Percentiles rank a stretch among this genome's conserved stretches.
Conservation (phyloP, 1,284 basidiomycete species). For the Ceratobasidium sp. region DNA sequence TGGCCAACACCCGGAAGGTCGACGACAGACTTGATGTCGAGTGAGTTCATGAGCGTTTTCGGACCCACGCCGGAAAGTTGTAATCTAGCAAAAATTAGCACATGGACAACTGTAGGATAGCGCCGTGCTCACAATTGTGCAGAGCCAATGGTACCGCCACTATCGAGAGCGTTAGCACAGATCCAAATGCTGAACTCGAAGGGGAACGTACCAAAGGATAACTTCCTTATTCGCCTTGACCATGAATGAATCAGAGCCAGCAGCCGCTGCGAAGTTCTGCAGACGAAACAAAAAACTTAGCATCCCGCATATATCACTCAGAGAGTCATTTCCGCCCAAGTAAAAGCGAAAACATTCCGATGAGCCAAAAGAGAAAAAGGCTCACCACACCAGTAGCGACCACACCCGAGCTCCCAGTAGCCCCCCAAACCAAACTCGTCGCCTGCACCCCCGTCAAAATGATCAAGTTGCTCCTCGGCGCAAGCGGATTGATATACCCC, state of each 20-base stretch:
- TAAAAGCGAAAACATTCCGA: too few relatives aligned
- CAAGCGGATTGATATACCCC: conserved; percentile 24
- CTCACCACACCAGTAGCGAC: conserved; percentile 28
- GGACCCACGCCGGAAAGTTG: conserved; percentile 73
- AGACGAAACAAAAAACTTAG: neutral
- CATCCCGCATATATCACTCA: too few relatives aligned
- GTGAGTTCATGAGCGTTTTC: conserved; percentile 60
- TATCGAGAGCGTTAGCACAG: neutral
- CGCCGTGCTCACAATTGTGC: conserved; percentile 51
- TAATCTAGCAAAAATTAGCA: neutral
- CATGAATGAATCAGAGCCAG: conserved; percentile 19
- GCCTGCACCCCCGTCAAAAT: conserved; percentile 38
- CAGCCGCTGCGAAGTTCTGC: conserved; percentile 25
- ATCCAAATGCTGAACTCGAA: neutral
- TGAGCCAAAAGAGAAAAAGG: too few relatives aligned
- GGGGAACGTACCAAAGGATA: conserved; percentile 57
- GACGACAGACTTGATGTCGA: conserved; percentile 62
- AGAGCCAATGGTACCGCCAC: conserved; percentile 56
- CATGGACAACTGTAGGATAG: conserved; percentile 56
- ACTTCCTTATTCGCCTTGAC: conserved; percentile 67
- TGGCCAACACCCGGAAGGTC: conserved; percentile 66
- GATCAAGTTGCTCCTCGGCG: conserved; percentile 21
- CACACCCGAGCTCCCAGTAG: neutral
- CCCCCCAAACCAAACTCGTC: conserved; percentile 29
- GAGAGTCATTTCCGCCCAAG: too few relatives aligned